Conservation (phyloP, 306 rosid species). For the Delonix regia region DNA sequence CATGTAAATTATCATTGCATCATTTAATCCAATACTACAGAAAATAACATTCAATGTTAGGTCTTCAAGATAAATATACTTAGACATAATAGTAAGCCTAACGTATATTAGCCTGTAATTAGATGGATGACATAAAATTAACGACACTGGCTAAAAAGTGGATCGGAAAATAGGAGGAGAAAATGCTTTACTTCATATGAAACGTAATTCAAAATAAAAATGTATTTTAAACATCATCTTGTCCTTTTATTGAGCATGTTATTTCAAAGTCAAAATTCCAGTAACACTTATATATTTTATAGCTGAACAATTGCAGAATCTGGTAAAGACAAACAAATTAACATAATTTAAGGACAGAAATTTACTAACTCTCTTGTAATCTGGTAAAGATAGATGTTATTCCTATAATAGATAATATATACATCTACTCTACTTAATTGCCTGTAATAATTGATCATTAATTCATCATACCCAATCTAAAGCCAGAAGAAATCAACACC, state of each 20-base stretch:
- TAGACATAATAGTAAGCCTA: slow-evolving; percentile 13
- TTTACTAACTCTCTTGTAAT: neutral
- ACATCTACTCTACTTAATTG: neutral
- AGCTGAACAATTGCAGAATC: neutral
- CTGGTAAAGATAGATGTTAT: neutral
- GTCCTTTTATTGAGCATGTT: too few species aligned
- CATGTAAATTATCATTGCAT: slow-evolving; percentile 18
- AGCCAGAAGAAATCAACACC: slow-evolving; percentile 15
- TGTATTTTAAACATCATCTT: too few species aligned
- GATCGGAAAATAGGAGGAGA: neutral
- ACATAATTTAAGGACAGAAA: neutral
- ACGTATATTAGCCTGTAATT: neutral
- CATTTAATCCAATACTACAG: slow-evolving; percentile 14
- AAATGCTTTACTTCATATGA: too few species aligned
- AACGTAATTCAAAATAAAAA: too few species aligned
- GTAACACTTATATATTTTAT: too few species aligned
- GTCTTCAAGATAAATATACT: neutral
- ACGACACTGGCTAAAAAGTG: too few species aligned
- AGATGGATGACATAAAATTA: too few species aligned
- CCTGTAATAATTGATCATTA: neutral
- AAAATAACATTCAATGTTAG: slow-evolving; percentile 13
- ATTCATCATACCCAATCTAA: slow-evolving; percentile 13
- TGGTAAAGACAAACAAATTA: neutral
- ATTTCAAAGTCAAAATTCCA: too few species aligned
- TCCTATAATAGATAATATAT: neutral